Base-by-base conservation (phyloP, 2,329 filamentous ascomycete species). In the Pyrenochaeta sp. region DNA sequence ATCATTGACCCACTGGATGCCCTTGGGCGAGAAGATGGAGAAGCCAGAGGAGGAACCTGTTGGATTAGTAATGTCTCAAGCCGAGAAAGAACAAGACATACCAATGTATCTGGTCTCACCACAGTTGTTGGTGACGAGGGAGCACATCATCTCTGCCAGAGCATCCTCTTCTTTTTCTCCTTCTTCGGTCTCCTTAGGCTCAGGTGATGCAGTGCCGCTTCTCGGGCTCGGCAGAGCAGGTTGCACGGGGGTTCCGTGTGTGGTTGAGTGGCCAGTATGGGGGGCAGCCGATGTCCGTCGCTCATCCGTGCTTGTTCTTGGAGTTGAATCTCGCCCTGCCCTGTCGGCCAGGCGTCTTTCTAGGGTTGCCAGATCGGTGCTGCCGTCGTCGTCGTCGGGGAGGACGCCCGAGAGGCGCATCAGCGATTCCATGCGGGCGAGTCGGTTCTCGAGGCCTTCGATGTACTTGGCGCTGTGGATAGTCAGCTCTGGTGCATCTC, bases 71-170 rank as follows among this genome's bases (percentile, higher is more conserved):
- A n/a, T n/a, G n/a, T n/a, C n/a, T 22, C 35, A 35, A 9, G 7
- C 19, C 15, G 13, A 4, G 7, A 13, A 10, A n/a, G 7, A 14
- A 20, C 1, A 19, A 13, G 7, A 50, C 81, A 38, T 79, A 92
- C 90, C 94, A 58, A 97, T 96, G 68, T 96, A 99, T 72, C 94
- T 82, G 6, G 93, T 96, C 76, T 99, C 94, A 41, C 94, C 94
- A 51, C 85, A 88, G 60, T 93, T 91, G 67, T 96, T 97, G 1
- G 93, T 97, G 20, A 99, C 92, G 21, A 99, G 76, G 3, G 92
- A 96, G 72, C 93, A 97, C 94, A 99, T 97, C 88, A 96, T 94
- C 74, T 99, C 94, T 1, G 93, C 96, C 44, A 99, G 74, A 2
- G 86, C 86, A 68, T 95, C 92, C 1, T 96, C 89, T 61, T 96